Evolutionary conservation across 768 basidiomycete genomes (phyloP), one percentile per base, ranked within the genome.

Genomic region (Lentinula detonsa): DNA sequence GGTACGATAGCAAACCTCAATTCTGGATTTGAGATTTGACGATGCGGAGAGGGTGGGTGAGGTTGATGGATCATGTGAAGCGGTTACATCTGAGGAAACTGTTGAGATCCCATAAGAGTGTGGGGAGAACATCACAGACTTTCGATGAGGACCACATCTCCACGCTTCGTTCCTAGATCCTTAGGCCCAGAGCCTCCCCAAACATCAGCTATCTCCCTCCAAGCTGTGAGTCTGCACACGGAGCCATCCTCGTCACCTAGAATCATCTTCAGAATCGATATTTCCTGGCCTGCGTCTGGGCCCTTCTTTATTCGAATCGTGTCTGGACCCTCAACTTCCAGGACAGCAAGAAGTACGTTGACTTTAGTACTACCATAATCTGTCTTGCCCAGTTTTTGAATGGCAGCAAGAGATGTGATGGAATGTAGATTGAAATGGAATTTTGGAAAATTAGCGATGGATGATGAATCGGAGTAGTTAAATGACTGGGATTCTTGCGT

Each of bases 291-390:
- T 4, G 86, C 84, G 58, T 91, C 87, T 4, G 66, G 66, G 0
- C 91, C 91, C 55, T 82, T 86, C 71, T 88, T 91, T 40, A 89
- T 76, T 28, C 73, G 78, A 40, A 93, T 80, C 5, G 77, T 73
- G 64, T 90, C 86, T 0, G 90, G 91, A 0, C 90, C 90, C 55
- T 92, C 90, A 13, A 90, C 80, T 70, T 93, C 91, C 61, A 93
- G 74, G 7, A 82, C 81, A 5, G 86, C 90, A 4, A 88, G 76
- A 5, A 93, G 77, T 7, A 87, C 61, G 45, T 76, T 81, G 21
- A 85, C 76, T 66, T 85, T 86, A n/a, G 69, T 71, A 37, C 80
- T 76, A 8, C 75, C 75, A 63, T 69, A 75, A 16, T 71, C 65
- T 35, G 72, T 71, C 59, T 67, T 61, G 6, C 4, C 13, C 15